phyloP scores from a whole-genome alignment of 192 early-diverging fungal species.

The Radiomyces spectabilis region DNA sequence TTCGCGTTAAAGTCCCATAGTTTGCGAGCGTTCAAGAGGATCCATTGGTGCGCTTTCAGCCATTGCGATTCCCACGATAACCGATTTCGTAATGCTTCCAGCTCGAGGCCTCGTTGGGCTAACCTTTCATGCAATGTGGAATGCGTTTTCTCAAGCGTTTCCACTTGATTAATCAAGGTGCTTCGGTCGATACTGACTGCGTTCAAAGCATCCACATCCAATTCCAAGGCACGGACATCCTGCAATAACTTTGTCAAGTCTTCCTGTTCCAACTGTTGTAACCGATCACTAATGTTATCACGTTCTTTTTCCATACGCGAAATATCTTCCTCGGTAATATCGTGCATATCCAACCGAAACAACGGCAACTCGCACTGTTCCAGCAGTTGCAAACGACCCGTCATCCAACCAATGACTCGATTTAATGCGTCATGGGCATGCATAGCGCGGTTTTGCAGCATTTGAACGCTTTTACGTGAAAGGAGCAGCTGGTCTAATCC shows the following conservation, averaged over 20 bases:
- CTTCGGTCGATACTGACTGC: slow-evolving; percentile 22
- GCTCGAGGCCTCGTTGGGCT: background rate
- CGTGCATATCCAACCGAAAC: background rate
- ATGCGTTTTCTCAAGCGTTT: slow-evolving; percentile 10
- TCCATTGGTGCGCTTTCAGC: slow-evolving; percentile 14
- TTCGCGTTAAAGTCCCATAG: slow-evolving; percentile 27
- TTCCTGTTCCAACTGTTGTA: slow-evolving; percentile 20
- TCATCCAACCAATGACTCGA: slow-evolving; percentile 17
- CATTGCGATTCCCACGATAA: slow-evolving; percentile 20
- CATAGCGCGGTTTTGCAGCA: slow-evolving; percentile 15
- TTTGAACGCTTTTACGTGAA: slow-evolving; percentile 1
- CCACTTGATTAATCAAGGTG: slow-evolving; percentile 5
- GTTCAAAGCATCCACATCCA: slow-evolving; percentile 17
- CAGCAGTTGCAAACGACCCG: slow-evolving; percentile 8
- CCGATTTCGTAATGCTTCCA: slow-evolving; percentile 17
- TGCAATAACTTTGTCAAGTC: slow-evolving; percentile 19
- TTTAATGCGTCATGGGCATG: slow-evolving; percentile 16
- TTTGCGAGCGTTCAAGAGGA: slow-evolving; percentile 19
- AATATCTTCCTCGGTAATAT: background rate
- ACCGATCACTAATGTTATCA: slow-evolving; percentile 13
- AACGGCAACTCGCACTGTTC: slow-evolving; percentile 8
- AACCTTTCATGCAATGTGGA: slow-evolving; percentile 3
- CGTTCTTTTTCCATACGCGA: slow-evolving; percentile 28
- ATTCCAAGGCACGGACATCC: slow-evolving; percentile 16
- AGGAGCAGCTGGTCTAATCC: slow-evolving; percentile 10